phyloP scores from a whole-genome alignment of 371 early-diverging fungal species.

The Fennellomyces sp. region DNA sequence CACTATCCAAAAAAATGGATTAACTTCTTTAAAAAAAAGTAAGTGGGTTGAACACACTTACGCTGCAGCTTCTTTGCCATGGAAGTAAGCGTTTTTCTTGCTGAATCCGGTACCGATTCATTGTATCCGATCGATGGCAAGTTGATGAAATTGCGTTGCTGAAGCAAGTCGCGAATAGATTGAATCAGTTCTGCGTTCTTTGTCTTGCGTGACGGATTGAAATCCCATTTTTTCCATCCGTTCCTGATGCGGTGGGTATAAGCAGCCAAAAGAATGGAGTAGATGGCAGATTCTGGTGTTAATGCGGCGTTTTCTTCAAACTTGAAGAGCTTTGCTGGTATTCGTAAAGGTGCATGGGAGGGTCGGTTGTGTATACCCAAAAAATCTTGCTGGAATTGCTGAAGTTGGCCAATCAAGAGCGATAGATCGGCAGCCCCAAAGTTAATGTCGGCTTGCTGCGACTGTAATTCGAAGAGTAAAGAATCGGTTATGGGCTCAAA shows the following conservation, averaged over 20 bases:
- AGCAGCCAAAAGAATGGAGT: conserved; percentile 53
- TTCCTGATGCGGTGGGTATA: conserved; percentile 53
- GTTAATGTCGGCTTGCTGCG: conserved; percentile 31
- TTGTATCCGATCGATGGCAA: conserved; percentile 57
- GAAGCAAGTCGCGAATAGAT: conserved; percentile 45
- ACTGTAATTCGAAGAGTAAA: conserved; percentile 44
- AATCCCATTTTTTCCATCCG: conserved; percentile 59
- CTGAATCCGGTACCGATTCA: conserved; percentile 39
- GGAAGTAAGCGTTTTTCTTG: conserved; percentile 37
- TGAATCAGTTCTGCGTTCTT: conserved; percentile 52
- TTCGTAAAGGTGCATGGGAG: conserved; percentile 41
- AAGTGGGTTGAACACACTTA: conserved; percentile 18
- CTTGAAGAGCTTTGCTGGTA: conserved; percentile 67
- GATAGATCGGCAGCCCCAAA: conserved; percentile 61
- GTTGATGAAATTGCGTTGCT: conserved; percentile 31
- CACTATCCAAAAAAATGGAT: conserved; percentile 30
- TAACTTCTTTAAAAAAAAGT: conserved; percentile 2
- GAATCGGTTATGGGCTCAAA: conserved; percentile 45
- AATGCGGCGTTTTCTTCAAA: conserved; percentile 25
- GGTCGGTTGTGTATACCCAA: conserved; percentile 49
- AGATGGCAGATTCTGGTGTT: conserved; percentile 42
- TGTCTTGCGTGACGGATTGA: conserved; percentile 41
- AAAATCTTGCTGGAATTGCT: conserved; percentile 68
- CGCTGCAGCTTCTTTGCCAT: conserved; percentile 54
- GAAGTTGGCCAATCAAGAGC: conserved; percentile 53